Conservation (phyloP, 108 stramenopile species). For the Aureococcus anophagefferens region DNA sequence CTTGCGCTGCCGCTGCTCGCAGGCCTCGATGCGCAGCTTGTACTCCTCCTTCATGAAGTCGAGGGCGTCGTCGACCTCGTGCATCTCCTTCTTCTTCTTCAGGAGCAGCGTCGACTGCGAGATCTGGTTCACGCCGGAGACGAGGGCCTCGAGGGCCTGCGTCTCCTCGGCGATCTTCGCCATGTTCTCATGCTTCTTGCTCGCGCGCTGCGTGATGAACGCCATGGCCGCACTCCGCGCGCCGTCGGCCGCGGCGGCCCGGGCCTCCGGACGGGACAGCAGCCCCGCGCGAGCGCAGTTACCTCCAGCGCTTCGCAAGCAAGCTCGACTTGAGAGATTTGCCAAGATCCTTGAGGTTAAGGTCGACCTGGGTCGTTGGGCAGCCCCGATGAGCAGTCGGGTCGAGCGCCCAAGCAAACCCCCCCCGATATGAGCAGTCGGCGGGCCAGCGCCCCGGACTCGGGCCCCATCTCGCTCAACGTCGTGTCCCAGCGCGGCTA, state of each 20-base stretch:
- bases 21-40: slow-evolving; percentile 33
- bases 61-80: slow-evolving; percentile 47
- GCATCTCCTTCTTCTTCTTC: slow-evolving; percentile 54
- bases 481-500: neutral
- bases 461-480: too few species aligned
- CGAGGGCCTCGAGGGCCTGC: slow-evolving; percentile 10
- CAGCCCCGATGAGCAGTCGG: too few species aligned
- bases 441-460: too few species aligned
- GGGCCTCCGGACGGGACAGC: too few species aligned
- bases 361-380: too few species aligned
- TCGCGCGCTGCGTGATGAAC: neutral
- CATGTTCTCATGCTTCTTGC: neutral
- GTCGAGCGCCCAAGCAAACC: too few species aligned
- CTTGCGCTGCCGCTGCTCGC: slow-evolving; percentile 15
- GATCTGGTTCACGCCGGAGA: slow-evolving; percentile 35
- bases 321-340: too few species aligned
- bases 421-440: too few species aligned
- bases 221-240: neutral
- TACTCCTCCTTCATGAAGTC: slow-evolving; percentile 52
- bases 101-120: slow-evolving; percentile 48
- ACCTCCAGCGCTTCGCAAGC: too few species aligned
- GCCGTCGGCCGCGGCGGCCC: neutral
- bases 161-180: neutral
- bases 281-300: too few species aligned
- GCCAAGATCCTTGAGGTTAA: too few species aligned